phyloP scores from a whole-genome alignment of 2,329 filamentous ascomycete species.

The Penicillium sp. region DNA sequence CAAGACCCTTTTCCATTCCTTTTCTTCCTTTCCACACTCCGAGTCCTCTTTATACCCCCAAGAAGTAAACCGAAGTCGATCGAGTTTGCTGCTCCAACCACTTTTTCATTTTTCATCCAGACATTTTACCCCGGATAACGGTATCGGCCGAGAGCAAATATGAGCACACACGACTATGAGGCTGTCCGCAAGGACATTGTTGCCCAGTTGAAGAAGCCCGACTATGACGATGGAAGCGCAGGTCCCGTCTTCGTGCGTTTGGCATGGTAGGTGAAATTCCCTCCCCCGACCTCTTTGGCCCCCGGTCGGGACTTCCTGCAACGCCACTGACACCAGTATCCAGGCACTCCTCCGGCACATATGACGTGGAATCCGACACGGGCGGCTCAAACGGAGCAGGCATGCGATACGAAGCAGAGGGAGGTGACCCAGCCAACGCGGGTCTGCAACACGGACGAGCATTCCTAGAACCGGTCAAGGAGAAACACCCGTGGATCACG shows the following conservation, averaged over 20 bases:
- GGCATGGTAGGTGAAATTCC: slow-evolving; percentile 54
- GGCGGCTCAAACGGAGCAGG: slow-evolving; percentile 67
- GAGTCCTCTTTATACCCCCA: not conserved
- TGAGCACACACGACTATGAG: slow-evolving; percentile 44
- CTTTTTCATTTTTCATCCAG: not conserved
- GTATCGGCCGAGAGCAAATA: slow-evolving; percentile 30
- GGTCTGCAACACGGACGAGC: slow-evolving; percentile 65
- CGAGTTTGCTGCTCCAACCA: slow-evolving; percentile 6
- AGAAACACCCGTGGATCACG: slow-evolving; percentile 63
- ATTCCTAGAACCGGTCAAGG: slow-evolving; percentile 65
- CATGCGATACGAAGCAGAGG: slow-evolving; percentile 67
- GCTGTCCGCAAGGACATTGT: slow-evolving; percentile 58
- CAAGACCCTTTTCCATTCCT: slow-evolving; percentile 11
- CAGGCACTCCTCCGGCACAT: slow-evolving; percentile 66
- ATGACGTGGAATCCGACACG: slow-evolving; percentile 60
- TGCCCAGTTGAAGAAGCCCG: slow-evolving; percentile 59
- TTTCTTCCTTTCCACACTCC: slow-evolving; percentile 9
- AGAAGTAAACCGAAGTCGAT: not conserved
- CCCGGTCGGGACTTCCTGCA: slow-evolving; percentile 5
- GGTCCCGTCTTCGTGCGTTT: slow-evolving; percentile 66
- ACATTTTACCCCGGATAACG: slow-evolving; percentile 12
- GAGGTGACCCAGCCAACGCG: slow-evolving; percentile 66
- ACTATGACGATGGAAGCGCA: slow-evolving; percentile 66
- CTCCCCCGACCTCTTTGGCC: not conserved
- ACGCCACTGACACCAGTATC: not conserved